phyloP scores from a whole-genome alignment of 257 asterid genomes.

The Perilla frutescens region DNA sequence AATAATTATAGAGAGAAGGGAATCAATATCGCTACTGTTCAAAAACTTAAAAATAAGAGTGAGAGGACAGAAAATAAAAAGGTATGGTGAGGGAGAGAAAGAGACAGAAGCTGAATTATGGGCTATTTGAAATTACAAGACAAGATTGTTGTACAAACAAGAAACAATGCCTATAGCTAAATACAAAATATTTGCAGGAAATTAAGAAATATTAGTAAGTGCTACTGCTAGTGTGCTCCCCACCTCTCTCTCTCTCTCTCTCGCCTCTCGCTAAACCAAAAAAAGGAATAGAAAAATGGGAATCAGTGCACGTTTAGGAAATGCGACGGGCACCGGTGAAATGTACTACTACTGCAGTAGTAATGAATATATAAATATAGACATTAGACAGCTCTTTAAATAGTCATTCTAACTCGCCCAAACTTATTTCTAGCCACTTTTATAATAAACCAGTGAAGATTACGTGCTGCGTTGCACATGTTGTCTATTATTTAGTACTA shows the following conservation, averaged over 20 bases:
- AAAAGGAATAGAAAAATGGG: too few species aligned
- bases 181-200: background rate
- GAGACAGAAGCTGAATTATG: conserved; percentile 37
- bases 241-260: too few species aligned
- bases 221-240: too few species aligned
- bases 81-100: conserved; percentile 36
- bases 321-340: conserved; percentile 10
- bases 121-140: conserved; percentile 21
- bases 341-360: background rate
- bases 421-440: too few species aligned
- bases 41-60: conserved; percentile 17
- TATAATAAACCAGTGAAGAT: too few species aligned
- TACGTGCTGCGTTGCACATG: too few species aligned
- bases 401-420: too few species aligned
- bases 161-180: conserved; percentile 6
- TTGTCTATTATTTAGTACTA: too few species aligned
- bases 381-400: too few species aligned
- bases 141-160: conserved; percentile 8
- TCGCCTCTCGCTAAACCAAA: too few species aligned
- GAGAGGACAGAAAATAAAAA: conserved; percentile 29
- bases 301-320: conserved; percentile 18
- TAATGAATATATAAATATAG: background rate
- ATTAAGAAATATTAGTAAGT: too few species aligned
- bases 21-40: conserved; percentile 15
- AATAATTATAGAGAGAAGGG: background rate